Percentiles rank a stretch among this genome's conserved stretches.
These are phyloP conservation scores for Candolleomyces efflorescens DNA, from an alignment of 768 basidiomycete species.

Conservation along the genomic window DNA sequence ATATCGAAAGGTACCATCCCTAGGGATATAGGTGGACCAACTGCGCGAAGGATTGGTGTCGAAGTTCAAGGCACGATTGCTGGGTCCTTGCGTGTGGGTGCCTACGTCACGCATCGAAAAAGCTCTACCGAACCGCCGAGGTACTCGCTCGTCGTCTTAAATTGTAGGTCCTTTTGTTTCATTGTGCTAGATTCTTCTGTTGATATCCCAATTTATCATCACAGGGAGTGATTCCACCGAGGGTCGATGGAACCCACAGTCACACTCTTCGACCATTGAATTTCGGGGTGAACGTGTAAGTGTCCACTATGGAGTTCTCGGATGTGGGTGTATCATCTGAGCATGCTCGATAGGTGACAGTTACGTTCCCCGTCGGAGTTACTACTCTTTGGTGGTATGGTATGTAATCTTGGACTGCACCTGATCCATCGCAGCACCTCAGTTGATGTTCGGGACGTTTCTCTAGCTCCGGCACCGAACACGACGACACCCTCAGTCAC, in stretches of 20 bases:
- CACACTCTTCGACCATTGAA: constrained; percentile 55
- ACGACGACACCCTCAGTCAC: too few relatives aligned
- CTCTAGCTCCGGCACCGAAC: background rate
- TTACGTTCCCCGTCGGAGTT: constrained; percentile 74
- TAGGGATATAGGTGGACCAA: constrained; percentile 60
- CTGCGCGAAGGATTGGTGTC: constrained; percentile 58
- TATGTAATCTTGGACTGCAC: constrained; percentile 16
- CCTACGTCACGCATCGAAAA: constrained; percentile 55
- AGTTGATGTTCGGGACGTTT: too few relatives aligned
- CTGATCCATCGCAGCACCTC: too few relatives aligned
- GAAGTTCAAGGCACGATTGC: constrained; percentile 46
- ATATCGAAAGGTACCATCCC: constrained; percentile 68
- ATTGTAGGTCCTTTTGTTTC: constrained; percentile 36
- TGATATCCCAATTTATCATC: background rate
- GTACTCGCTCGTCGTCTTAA: constrained; percentile 67
- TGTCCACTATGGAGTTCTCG: too few relatives aligned
- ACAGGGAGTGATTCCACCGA: constrained; percentile 42
- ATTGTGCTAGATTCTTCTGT: background rate
- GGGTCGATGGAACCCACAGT: constrained; percentile 49
- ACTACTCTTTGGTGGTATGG: constrained; percentile 47
- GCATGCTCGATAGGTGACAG: constrained; percentile 40
- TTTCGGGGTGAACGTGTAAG: constrained; percentile 58
- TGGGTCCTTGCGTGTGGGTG: constrained; percentile 57
- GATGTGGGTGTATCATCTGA: background rate
- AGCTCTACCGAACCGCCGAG: constrained; percentile 54